Evolutionary conservation across 1,284 basidiomycete species (phyloP).

Genomic region (Xerocomus amazonicus): DNA sequence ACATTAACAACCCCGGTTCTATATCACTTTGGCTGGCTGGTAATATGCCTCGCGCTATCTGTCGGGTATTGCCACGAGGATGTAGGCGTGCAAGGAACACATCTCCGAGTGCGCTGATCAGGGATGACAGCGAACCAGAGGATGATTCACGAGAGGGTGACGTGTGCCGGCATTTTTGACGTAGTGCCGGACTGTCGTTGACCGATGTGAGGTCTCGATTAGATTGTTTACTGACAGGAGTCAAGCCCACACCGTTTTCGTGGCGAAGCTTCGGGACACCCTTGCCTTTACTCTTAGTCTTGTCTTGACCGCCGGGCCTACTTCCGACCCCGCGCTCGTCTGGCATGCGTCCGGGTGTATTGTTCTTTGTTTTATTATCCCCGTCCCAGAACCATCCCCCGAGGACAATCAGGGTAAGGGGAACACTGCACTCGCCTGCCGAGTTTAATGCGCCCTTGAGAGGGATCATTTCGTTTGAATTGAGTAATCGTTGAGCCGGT

Average conservation of each 20-base stretch:
- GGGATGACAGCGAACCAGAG: conserved; percentile 31
- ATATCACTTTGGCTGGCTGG: conserved; percentile 3
- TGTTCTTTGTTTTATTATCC: conserved; percentile 12
- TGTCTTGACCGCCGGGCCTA: not conserved
- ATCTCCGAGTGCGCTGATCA: conserved; percentile 41
- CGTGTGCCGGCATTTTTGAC: conserved; percentile 1
- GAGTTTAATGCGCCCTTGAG: conserved; percentile 69
- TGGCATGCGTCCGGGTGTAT: not conserved
- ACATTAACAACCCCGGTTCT: conserved; percentile 9
- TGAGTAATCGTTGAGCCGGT: conserved; percentile 69
- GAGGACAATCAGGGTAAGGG: conserved; percentile 86
- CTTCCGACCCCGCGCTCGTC: not conserved
- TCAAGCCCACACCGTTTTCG: not conserved
- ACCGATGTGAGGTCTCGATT: not conserved
- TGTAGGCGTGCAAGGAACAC: conserved; percentile 35
- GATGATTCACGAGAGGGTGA: conserved; percentile 15
- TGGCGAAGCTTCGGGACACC: not conserved
- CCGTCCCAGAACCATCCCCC: conserved; percentile 83
- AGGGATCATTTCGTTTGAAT: conserved; percentile 54
- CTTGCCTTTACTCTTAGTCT: conserved; percentile 13
- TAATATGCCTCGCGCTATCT: not conserved
- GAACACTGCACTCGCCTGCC: conserved; percentile 83
- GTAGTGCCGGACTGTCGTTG: not conserved
- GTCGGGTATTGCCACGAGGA: not conserved
- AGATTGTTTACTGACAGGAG: not conserved